Conservation (phyloP, 208 protist species). For the Strigomonas oncopelti region DNA sequence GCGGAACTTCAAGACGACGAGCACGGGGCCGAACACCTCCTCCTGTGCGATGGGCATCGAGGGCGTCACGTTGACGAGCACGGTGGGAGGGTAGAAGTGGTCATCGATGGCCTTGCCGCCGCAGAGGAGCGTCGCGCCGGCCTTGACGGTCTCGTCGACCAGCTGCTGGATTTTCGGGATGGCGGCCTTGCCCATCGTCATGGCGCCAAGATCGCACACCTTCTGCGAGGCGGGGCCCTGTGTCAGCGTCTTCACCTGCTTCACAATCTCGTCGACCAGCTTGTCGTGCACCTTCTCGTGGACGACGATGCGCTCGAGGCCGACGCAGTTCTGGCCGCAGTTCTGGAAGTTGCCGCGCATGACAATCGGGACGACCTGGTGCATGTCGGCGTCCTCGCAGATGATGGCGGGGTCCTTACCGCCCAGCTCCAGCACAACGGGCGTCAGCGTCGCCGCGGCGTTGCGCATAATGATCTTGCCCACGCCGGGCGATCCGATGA, state of each 20-base stretch:
- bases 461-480: constrained; percentile 91
- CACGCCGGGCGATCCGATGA: constrained; percentile 86
- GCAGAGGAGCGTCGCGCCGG: constrained; percentile 83
- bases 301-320: constrained; percentile 80
- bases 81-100: constrained; percentile 88
- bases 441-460: constrained; percentile 85
- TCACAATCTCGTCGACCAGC: constrained; percentile 58
- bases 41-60: neutral
- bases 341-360: constrained; percentile 91
- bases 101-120: constrained; percentile 70
- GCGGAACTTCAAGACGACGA: neutral
- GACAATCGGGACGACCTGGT: constrained; percentile 84
- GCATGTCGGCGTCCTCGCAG: constrained; percentile 87
- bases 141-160: constrained; percentile 82
- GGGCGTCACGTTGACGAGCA: constrained; percentile 22
- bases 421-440: constrained; percentile 93
- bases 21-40: constrained; percentile 9
- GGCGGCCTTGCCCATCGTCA: constrained; percentile 90
- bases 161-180: constrained; percentile 89
- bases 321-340: constrained; percentile 93
- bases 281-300: constrained; percentile 88
- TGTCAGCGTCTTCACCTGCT: constrained; percentile 55
- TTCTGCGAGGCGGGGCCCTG: constrained; percentile 79
- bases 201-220: constrained; percentile 86
- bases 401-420: constrained; percentile 94